These are phyloP conservation scores for Mycena galericulata DNA, from an alignment of 768 basidiomycete species.

Conservation along the genomic window DNA sequence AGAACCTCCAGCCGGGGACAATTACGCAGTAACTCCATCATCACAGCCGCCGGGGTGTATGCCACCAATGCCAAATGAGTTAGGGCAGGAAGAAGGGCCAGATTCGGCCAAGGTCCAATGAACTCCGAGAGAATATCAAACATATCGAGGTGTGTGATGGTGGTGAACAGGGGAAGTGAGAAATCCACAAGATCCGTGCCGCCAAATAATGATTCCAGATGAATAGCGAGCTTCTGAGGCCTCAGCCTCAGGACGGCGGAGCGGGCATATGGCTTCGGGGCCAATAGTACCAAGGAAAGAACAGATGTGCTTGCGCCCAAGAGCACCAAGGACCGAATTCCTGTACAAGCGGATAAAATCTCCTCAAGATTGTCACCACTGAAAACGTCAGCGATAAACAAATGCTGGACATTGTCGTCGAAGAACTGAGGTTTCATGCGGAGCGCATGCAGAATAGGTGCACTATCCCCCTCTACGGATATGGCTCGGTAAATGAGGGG, in stretches of 20 bases:
- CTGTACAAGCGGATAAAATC: not conserved
- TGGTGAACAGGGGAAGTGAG: too few relatives aligned
- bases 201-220: not conserved
- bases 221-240: not conserved
- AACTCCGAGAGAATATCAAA: too few relatives aligned
- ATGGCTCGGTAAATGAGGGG: not conserved
- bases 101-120: not conserved
- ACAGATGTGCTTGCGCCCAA: not conserved
- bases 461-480: too few relatives aligned
- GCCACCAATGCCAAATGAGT: not conserved
- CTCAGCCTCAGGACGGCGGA: not conserved
- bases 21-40: not conserved
- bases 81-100: constrained; percentile 4
- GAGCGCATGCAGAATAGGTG: not conserved
- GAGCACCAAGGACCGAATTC: not conserved
- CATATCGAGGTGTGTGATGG: not conserved
- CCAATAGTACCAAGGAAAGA: not conserved
- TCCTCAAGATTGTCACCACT: not conserved
- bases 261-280: too few relatives aligned
- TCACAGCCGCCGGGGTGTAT: not conserved
- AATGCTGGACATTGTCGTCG: constrained; percentile 7
- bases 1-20: not conserved
- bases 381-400: not conserved
- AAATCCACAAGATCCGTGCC: too few relatives aligned
- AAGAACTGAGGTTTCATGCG: constrained; percentile 1